Percentiles rank a stretch among this genome's conserved stretches.
Conservation (phyloP, 1,284 basidiomycete genomes). For the Trichosporon coremiiforme region DNA sequence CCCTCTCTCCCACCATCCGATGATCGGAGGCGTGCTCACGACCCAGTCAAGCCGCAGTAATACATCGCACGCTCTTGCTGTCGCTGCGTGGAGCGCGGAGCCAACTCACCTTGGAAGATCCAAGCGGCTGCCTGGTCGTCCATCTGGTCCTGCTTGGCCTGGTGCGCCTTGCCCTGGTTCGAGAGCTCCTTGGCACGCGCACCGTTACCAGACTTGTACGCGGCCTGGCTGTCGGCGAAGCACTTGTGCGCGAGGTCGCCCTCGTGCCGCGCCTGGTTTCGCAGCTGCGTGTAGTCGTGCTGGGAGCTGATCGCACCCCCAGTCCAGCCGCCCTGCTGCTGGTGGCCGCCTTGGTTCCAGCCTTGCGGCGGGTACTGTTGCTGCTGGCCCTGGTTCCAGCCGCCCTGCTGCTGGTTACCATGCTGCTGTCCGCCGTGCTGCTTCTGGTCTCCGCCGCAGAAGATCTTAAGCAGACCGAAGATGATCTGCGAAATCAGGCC, state of each 20-base stretch:
- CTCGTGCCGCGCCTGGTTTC: constrained; percentile 71
- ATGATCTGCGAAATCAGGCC: constrained; percentile 7
- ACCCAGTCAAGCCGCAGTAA: background rate
- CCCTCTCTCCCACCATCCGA: background rate
- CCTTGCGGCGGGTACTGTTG: constrained; percentile 16
- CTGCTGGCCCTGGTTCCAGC: constrained; percentile 25
- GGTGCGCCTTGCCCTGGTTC: constrained; percentile 78
- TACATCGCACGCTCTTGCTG: background rate
- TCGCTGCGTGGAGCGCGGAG: background rate
- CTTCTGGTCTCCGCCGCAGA: constrained; percentile 35
- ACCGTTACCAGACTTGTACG: constrained; percentile 66
- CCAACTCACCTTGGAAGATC: constrained; percentile 74
- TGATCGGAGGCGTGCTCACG: background rate
- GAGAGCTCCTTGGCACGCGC: constrained; percentile 80
- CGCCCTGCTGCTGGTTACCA: constrained; percentile 32
- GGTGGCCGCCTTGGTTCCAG: constrained; percentile 36
- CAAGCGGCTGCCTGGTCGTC: constrained; percentile 84
- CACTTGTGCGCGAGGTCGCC: constrained; percentile 60
- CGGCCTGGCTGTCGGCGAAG: constrained; percentile 51
- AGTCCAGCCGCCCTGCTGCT: constrained; percentile 21
- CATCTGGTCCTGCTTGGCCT: constrained; percentile 74
- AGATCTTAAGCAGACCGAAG: constrained; percentile 34
- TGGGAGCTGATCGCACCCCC: constrained; percentile 22
- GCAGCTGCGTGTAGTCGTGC: constrained; percentile 66
- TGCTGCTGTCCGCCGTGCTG: constrained; percentile 33